Evolutionary conservation across 2,329 filamentous ascomycete species (phyloP), one percentile per base, ranked within the genome.

Genomic region (Erysiphe neolycopersici): DNA sequence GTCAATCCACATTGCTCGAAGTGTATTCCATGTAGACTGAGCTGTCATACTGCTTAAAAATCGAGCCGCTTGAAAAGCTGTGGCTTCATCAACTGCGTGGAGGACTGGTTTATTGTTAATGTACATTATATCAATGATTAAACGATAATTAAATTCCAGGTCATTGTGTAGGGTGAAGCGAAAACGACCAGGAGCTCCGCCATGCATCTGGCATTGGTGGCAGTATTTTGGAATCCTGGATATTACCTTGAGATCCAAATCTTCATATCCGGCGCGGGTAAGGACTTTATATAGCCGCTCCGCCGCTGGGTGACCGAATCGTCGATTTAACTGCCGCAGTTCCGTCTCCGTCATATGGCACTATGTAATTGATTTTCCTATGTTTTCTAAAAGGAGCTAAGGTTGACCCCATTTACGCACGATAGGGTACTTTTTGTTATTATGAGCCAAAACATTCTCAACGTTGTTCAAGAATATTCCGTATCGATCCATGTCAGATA

Each of bases 1-100:
- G 26, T 47, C 37, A 5, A 45, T 43, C 39, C 33, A 46, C 18
- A 33, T 44, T 12, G 22, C 14, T 1, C 45, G 22, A 22, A 46
- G 32, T 6, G 18, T 35, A 29, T 46, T 26, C n/a, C 43, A 42
- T 4, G 19, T 38, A 35, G 33, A 12, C 18, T 33, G 38, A 1
- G 39, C 33, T 5, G 18, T 31, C 3, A 40, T 40, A 13, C n/a
- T 40, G 2, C 18, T 44, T 19, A 40, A 38, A 29, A 29, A 40
- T 26, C 38, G 22, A 26, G 38, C 38, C 4, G 22, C 38, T 29
- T 40, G 38, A 29, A 29, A 29, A 29, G 10, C 31, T 9, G 41
- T 43, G 3, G 18, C 32, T 30, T 29, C 8, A 13, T 43, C 32
- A 18, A 43, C 14, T 17, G 38, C n/a, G 30, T 43, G 41, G 17